Conservation (phyloP, 371 early-diverging fungal species). For the Zancudomyces culisetae region DNA sequence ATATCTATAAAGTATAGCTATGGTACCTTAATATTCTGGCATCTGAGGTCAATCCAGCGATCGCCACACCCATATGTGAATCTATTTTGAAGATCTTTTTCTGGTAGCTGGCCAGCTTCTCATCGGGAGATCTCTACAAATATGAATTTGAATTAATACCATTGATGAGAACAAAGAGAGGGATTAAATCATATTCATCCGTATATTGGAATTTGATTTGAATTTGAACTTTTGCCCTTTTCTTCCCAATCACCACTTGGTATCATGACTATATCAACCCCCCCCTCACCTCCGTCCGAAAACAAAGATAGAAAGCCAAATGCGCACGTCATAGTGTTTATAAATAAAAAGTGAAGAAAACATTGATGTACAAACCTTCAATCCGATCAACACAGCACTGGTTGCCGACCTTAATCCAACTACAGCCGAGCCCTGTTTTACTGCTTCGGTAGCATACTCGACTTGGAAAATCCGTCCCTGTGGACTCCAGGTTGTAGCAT, state of each 20-base stretch:
- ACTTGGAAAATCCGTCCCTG: conserved; percentile 96
- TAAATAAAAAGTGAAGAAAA: no score
- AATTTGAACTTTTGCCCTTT: no score
- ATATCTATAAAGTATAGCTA: no score
- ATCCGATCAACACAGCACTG: conserved; percentile 71
- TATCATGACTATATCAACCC: no score
- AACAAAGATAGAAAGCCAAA: no score
- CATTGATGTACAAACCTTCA: conserved; percentile 63
- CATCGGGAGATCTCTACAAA: conserved; percentile 74
- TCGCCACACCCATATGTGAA: conserved; percentile 93
- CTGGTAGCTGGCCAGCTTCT: conserved; percentile 90
- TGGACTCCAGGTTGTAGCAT: conserved; percentile 94
- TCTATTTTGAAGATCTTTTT: conserved; percentile 90
- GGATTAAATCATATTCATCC: no score
- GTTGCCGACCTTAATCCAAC: conserved; percentile 79
- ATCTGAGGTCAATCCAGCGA: conserved; percentile 94
- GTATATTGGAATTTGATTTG: no score
- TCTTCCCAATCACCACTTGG: no score
- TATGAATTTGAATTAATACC: no score
- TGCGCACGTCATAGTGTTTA: no score
- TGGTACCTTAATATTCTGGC: conserved; percentile 63
- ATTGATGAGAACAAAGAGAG: no score
- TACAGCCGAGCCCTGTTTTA: conserved; percentile 95
- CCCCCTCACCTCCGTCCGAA: no score
- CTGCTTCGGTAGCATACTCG: conserved; percentile 97